Base-by-base conservation (phyloP, 306 rosid genomes). In the Cicer cuneatum region DNA sequence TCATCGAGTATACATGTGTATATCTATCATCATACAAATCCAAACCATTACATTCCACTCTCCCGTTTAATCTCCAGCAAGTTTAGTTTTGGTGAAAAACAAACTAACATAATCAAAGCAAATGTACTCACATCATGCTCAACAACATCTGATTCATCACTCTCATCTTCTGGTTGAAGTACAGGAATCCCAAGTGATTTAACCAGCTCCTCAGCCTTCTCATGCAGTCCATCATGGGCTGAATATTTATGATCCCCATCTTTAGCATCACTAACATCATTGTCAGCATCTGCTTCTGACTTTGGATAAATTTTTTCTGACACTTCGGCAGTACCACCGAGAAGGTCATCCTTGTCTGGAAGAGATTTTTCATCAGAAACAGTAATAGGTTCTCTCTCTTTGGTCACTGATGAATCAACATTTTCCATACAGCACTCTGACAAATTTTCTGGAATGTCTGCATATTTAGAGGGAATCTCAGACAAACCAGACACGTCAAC, bases 121-220 rank as follows among this genome's bases (percentile, higher is more conserved):
- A 59, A 61, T 37, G 19, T 67, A 84, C 97, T 86, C 82, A 92
- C 97, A 84, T 92, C 97, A 19, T 89, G 93, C 83, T 89, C 97
- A 56, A 91, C 79, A 43, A 75, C 62, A 78, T 89, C 96, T 0
- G 96, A 88, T 21, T 85, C 93, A 72, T 88, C 96, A 82, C 88
- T 84, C 78, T 82, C 93, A 66, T 87, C 81, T 59, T 80, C 90
- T 42, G 87, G 73, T 24, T 85, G 84, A 71, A 81, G 84, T 53
- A 66, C 87, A 18, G 79, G 79, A 70, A 38, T 61, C 48, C 66
- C 75, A 53, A 74, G 58, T 71, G 81, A 76, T 64, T 73, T 82
- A 75, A 70, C 75, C 79, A 70, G 76, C 77, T 83, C 85, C 64
- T 67, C 88, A 6, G 78, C 77, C 81, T 80, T 86, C 14, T 71